Percentiles rank a stretch among this genome's conserved stretches.
Conservation (phyloP, 139 green algal species). For the Tetradesmus obliquus region DNA sequence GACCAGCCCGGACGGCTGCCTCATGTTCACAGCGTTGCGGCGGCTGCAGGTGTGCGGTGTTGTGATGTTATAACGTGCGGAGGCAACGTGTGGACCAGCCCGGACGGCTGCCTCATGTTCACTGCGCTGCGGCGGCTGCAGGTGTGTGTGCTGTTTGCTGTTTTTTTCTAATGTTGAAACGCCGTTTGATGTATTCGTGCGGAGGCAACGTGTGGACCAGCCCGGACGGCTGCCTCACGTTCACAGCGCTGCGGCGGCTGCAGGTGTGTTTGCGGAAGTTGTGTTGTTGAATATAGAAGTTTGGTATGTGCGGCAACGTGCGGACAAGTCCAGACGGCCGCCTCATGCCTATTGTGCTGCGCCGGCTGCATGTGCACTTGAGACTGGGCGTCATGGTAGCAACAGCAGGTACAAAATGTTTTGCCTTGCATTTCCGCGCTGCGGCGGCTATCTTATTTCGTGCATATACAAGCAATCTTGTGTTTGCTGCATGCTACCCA, state of each 20-base stretch:
- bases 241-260: conserved; percentile 72
- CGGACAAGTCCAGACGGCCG: conserved; percentile 93
- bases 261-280: neutral
- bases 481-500: no score
- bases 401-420: no score
- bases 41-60: conserved; percentile 44
- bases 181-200: neutral
- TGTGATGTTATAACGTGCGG: conserved; percentile 46
- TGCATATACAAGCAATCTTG: no score
- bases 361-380: conserved; percentile 48
- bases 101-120: conserved; percentile 96
- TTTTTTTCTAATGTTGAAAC: neutral
- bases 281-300: no score
- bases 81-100: conserved; percentile 91
- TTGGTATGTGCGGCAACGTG: conserved; percentile 70
- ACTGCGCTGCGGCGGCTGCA: conserved; percentile 62
- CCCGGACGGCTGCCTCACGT: conserved; percentile 95
- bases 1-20: conserved; percentile 89
- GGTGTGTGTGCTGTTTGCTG: conserved; percentile 1
- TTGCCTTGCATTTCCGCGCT: no score
- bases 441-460: no score
- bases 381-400: no score
- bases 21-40: conserved; percentile 90
- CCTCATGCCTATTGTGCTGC: conserved; percentile 90
- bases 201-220: conserved; percentile 92